Evolutionary conservation across 139 green algal genomes (phyloP).

Genomic region (Coelastrella sp.): DNA sequence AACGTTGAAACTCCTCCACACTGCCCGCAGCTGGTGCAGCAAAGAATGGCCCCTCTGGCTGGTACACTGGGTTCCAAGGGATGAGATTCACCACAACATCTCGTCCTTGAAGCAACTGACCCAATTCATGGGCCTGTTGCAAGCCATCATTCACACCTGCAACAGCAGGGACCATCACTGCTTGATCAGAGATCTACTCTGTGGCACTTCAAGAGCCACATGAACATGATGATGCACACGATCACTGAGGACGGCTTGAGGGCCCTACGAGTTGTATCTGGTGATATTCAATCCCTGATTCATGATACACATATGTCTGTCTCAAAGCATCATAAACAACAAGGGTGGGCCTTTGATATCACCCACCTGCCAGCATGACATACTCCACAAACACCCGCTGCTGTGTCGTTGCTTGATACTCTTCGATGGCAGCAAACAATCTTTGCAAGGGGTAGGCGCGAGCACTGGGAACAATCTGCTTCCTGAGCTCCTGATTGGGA

Average conservation of each 20-base stretch:
- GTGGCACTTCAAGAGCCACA: background rate
- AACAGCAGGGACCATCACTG: no score
- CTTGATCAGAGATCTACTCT: no score
- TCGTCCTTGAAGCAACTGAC: constrained; percentile 68
- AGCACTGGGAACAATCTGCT: constrained; percentile 91
- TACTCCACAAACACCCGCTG: constrained; percentile 96
- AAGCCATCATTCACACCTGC: constrained; percentile 82
- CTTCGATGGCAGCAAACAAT: constrained; percentile 86
- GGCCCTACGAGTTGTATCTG: no score
- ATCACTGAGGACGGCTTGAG: no score
- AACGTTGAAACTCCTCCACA: constrained; percentile 72
- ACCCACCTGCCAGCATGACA: constrained; percentile 82
- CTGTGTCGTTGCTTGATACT: constrained; percentile 70
- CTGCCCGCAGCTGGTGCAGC: constrained; percentile 60
- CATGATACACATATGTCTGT: no score
- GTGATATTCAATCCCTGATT: no score
- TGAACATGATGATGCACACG: no score
- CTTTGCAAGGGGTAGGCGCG: constrained; percentile 84
- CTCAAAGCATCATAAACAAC: no score
- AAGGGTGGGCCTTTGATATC: background rate
- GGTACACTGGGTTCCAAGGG: constrained; percentile 89
- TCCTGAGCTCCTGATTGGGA: constrained; percentile 86
- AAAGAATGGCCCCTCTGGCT: constrained; percentile 54
- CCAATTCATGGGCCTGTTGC: constrained; percentile 85
- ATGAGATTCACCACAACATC: constrained; percentile 92